phyloP scores from a whole-genome alignment of 2,329 filamentous ascomycete species.

The Botryosphaeria agaves region DNA sequence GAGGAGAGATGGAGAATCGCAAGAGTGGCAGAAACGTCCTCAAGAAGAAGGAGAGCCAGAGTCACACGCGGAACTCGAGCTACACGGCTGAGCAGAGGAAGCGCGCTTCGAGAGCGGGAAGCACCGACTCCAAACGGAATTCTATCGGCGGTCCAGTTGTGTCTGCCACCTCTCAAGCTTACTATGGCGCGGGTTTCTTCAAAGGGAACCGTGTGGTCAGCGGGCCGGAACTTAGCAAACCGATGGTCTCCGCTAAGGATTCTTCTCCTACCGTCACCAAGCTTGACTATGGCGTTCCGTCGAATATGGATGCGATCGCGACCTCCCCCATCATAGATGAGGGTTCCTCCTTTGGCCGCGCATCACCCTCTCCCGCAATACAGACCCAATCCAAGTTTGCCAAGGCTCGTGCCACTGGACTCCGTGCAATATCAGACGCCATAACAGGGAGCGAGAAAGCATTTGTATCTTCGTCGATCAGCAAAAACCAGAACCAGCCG shows the following conservation, averaged over 20 bases:
- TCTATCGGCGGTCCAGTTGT: slow-evolving; percentile 25
- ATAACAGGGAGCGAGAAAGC: slow-evolving; percentile 37
- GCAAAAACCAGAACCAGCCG: no score
- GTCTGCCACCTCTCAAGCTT: slow-evolving; percentile 48
- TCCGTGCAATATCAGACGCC: slow-evolving; percentile 70
- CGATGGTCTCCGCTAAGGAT: slow-evolving; percentile 20
- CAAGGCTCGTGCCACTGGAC: slow-evolving; percentile 40
- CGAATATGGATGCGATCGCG: slow-evolving; percentile 19
- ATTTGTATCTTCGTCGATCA: slow-evolving; percentile 21
- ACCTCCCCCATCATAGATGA: slow-evolving; percentile 22
- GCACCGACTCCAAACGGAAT: slow-evolving; percentile 57
- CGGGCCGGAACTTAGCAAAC: slow-evolving; percentile 35
- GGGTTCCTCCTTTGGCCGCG: slow-evolving; percentile 27
- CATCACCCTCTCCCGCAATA: slow-evolving; percentile 24
- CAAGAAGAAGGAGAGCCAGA: slow-evolving; percentile 47
- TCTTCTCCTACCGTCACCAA: slow-evolving; percentile 39
- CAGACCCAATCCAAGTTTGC: slow-evolving; percentile 18
- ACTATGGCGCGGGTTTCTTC: slow-evolving; percentile 37
- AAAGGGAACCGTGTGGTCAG: slow-evolving; percentile 21
- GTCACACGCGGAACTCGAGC: slow-evolving; percentile 55
- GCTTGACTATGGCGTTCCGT: slow-evolving; percentile 31
- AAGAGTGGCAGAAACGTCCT: slow-evolving; percentile 57
- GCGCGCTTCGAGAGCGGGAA: slow-evolving; percentile 55
- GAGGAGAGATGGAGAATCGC: slow-evolving; percentile 62
- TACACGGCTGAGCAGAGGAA: slow-evolving; percentile 33